phyloP scores from a whole-genome alignment of 805 yeast genomes.

The Saccharomycopsis sp. region DNA sequence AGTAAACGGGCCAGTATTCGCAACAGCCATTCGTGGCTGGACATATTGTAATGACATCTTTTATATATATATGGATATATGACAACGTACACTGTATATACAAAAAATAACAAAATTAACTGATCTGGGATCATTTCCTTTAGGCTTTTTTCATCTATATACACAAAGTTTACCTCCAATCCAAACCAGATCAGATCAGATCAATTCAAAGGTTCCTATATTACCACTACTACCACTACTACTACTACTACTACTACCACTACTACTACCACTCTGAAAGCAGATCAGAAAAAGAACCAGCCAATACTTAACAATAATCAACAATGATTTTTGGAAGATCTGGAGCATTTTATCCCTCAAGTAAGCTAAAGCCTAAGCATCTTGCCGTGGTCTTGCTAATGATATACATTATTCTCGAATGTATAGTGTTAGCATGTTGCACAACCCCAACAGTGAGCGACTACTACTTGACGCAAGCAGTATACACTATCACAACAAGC shows the following conservation, averaged over 20 bases:
- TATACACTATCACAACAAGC: conserved; percentile 4
- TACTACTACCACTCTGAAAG: not conserved
- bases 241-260: no score
- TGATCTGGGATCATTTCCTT: not conserved
- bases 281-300: not conserved
- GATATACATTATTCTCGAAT: conserved; percentile 20
- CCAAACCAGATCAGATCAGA: not conserved
- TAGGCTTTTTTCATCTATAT: not conserved
- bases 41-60: not conserved
- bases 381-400: conserved; percentile 17
- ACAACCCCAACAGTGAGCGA: conserved; percentile 6
- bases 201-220: not conserved
- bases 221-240: no score
- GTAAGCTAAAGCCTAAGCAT: conserved; percentile 18
- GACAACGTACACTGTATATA: not conserved
- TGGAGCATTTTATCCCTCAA: not conserved
- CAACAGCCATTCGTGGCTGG: not conserved
- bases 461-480: conserved; percentile 12
- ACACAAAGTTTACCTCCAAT: not conserved
- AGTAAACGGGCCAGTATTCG: not conserved
- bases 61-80: not conserved
- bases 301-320: not conserved
- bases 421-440: conserved; percentile 17
- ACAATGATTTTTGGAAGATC: not conserved
- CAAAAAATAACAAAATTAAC: no score